A percentile compares a stretch with the other conserved stretches of the same genome.
Evolutionary conservation across 2,329 filamentous ascomycete genomes (phyloP).

Genomic region (Nothophaeocryptopus gaeumannii): DNA sequence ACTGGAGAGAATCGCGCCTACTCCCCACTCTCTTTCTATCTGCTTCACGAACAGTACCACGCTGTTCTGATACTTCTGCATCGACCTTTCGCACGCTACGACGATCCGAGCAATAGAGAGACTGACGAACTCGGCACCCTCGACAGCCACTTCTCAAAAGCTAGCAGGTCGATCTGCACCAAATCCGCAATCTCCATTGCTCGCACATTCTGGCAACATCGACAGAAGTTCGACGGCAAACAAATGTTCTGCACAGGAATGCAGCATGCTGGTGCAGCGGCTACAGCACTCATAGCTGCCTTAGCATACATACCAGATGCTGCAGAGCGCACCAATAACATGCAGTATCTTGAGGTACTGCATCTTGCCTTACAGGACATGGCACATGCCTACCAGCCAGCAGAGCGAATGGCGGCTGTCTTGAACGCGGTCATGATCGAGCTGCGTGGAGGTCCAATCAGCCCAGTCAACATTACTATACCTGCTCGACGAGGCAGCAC

Average conservation of each 20-base stretch:
- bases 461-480: conserved; percentile 14
- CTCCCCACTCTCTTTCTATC: conserved; percentile 26
- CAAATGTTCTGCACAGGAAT: conserved; percentile 27
- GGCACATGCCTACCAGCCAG: conserved; percentile 25
- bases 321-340: conserved; percentile 25
- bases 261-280: conserved; percentile 28
- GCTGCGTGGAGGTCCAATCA: conserved; percentile 25
- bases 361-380: conserved; percentile 27
- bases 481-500: conserved; percentile 22
- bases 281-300: conserved; percentile 27
- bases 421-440: conserved; percentile 27
- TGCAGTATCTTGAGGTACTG: conserved; percentile 28
- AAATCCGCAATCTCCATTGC: conserved; percentile 26
- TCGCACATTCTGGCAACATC: conserved; percentile 28
- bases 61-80: conserved; percentile 26
- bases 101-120: conserved; percentile 15
- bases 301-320: conserved; percentile 26
- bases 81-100: conserved; percentile 28
- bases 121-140: conserved; percentile 23
- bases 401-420: conserved; percentile 26
- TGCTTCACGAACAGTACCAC: conserved; percentile 29
- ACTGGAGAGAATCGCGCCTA: conserved; percentile 25
- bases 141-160: conserved; percentile 26
- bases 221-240: conserved; percentile 27
- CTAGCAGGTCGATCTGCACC: conserved; percentile 27